These are phyloP conservation scores for Beverwykella pulmonaria DNA, from an alignment of 495 filamentous ascomycete species.

Conservation along the genomic window DNA sequence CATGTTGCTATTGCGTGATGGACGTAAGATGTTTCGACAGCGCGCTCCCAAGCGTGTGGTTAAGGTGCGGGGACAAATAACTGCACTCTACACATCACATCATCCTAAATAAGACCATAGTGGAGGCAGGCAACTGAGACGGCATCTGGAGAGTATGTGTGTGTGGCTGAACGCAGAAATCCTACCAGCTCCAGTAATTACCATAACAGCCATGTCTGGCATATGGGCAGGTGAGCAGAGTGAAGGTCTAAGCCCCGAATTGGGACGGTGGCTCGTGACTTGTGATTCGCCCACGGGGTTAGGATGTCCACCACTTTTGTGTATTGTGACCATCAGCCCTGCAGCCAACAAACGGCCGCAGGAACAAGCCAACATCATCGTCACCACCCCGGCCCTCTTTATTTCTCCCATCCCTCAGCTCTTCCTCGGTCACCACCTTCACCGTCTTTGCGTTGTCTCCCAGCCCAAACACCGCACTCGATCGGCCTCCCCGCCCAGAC, in stretches of 20 bases:
- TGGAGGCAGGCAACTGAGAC: too few species aligned
- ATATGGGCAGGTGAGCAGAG: constrained; percentile 7
- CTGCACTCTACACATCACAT: neutral
- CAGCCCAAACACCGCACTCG: neutral
- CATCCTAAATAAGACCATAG: neutral
- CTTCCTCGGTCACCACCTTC: neutral
- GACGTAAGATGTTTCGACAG: constrained; percentile 4
- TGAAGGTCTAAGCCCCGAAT: constrained; percentile 5
- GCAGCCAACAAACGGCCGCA: constrained; percentile 2
- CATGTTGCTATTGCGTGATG: constrained; percentile 10
- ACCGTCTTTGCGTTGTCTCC: neutral
- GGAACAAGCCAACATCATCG: neutral
- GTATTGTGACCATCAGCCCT: neutral
- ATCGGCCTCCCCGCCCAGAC: neutral
- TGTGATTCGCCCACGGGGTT: constrained; percentile 1
- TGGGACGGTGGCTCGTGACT: constrained; percentile 1
- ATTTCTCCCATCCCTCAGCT: neutral
- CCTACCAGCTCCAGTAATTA: too few species aligned
- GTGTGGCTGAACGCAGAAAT: too few species aligned
- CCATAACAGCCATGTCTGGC: too few species aligned
- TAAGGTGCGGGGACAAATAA: neutral
- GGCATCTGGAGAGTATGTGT: too few species aligned
- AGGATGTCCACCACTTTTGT: neutral
- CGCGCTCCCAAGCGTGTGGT: neutral
- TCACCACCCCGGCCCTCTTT: neutral